Conservation (phyloP, 2,329 filamentous ascomycete species). For the Sarocladium brachiariae region DNA sequence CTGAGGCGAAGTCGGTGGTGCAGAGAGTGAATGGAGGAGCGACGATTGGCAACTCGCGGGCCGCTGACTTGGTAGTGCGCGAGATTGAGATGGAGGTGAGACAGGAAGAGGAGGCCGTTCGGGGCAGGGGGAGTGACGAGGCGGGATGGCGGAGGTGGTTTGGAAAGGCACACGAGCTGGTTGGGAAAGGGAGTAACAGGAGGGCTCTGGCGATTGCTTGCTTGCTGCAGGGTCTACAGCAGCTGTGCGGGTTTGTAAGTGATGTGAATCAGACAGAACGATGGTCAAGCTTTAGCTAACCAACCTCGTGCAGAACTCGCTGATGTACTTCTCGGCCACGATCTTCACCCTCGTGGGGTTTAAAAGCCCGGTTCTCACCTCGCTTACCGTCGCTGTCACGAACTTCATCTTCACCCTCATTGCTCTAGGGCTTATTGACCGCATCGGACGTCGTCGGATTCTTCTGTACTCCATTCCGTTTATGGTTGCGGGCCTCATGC, state of each 20-base stretch:
- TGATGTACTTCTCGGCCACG: conserved; percentile 88
- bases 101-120: conserved; percentile 54
- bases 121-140: conserved; percentile 24
- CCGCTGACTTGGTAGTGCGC: conserved; percentile 55
- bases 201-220: conserved; percentile 80
- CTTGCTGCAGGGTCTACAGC: conserved; percentile 78
- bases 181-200: conserved; percentile 55
- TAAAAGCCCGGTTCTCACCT: conserved; percentile 69
- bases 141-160: conserved; percentile 28
- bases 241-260: conserved; percentile 75
- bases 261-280: not conserved
- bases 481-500: conserved; percentile 67
- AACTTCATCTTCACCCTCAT: conserved; percentile 76
- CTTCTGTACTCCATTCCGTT: conserved; percentile 77
- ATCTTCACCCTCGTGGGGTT: conserved; percentile 76
- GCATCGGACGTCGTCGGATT: conserved; percentile 70
- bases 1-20: conserved; percentile 59
- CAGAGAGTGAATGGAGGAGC: conserved; percentile 52
- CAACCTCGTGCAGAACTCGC: conserved; percentile 54
- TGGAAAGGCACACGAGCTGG: conserved; percentile 45
- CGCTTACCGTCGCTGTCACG: conserved; percentile 72
- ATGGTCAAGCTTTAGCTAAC: not conserved
- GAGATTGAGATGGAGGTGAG: conserved; percentile 68
- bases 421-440: conserved; percentile 71
- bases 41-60: conserved; percentile 31